Evolutionary conservation across 176 grass and related monocot genomes (phyloP).

Genomic region (Metroxylon sagu): DNA sequence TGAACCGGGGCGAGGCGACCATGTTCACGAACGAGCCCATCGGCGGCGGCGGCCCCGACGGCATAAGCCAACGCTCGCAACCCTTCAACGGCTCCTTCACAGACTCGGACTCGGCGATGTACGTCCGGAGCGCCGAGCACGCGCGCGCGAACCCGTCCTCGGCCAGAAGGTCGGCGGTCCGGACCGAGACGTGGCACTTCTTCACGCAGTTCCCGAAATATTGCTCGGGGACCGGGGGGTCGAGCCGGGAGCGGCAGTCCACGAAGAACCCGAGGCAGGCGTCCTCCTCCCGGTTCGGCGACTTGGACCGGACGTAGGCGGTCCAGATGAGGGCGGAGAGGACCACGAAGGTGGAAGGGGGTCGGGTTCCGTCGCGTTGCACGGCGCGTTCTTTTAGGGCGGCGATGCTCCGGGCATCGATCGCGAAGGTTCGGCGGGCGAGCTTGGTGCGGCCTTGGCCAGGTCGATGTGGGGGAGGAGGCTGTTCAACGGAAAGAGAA

Average conservation of each 20-base stretch:
- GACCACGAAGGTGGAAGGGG: conserved; percentile 4
- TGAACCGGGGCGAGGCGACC: conserved; percentile 30
- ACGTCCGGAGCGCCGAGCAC: background rate
- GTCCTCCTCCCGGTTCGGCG: background rate
- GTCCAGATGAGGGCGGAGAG: conserved; percentile 28
- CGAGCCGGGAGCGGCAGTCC: conserved; percentile 24
- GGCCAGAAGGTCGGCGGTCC: background rate
- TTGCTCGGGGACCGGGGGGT: conserved; percentile 8
- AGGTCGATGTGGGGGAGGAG: too few species aligned
- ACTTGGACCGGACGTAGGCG: conserved; percentile 18
- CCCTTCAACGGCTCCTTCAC: conserved; percentile 5
- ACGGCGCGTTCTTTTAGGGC: conserved; percentile 20
- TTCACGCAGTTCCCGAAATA: conserved; percentile 47
- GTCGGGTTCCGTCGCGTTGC: background rate
- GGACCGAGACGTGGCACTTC: background rate
- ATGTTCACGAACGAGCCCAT: background rate
- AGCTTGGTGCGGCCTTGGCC: too few species aligned
- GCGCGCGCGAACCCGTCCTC: conserved; percentile 1
- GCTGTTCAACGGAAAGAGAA: too few species aligned
- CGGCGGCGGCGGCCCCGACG: background rate
- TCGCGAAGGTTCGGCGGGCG: conserved; percentile 7
- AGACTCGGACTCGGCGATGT: conserved; percentile 7
- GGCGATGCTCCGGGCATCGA: conserved; percentile 11
- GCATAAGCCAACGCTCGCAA: background rate
- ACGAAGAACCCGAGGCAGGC: conserved; percentile 19